Percentiles rank a stretch among this genome's conserved stretches.
Conservation (phyloP, 768 basidiomycete species). For the Trametes maxima region DNA sequence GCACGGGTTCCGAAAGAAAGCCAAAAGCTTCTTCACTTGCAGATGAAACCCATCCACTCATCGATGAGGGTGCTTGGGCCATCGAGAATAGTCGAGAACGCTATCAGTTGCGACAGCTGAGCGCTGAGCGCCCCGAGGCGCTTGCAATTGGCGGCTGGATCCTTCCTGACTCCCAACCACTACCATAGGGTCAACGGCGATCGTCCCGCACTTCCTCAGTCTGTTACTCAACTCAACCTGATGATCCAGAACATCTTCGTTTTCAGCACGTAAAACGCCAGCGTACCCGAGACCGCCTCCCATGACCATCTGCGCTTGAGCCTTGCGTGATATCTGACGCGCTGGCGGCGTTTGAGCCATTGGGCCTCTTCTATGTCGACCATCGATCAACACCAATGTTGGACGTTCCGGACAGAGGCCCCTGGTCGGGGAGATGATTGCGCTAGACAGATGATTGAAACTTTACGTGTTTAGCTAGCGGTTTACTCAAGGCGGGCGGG, state of each 20-base stretch:
- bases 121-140: too few relatives aligned
- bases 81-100: too few relatives aligned
- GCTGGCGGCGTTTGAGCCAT: constrained; percentile 9
- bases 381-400: constrained; percentile 16
- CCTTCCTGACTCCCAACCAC: not conserved
- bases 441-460: constrained; percentile 15
- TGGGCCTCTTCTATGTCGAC: not conserved
- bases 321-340: not conserved
- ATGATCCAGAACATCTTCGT: not conserved
- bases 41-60: too few relatives aligned
- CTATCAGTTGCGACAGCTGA: too few relatives aligned
- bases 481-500: constrained; percentile 2
- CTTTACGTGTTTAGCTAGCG: constrained; percentile 17
- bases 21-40: too few relatives aligned
- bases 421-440: constrained; percentile 6
- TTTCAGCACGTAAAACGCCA: not conserved
- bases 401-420: not conserved
- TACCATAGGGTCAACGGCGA: not conserved
- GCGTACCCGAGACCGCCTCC: not conserved
- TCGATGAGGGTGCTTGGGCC: too few relatives aligned
- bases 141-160: too few relatives aligned
- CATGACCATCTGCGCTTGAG: constrained; percentile 11
- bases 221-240: not conserved
- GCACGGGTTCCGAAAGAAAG: too few relatives aligned
- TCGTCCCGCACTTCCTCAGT: not conserved